Evolutionary conservation across 306 rosid genomes (phyloP).

Genomic region (Gleditsia sinensis): DNA sequence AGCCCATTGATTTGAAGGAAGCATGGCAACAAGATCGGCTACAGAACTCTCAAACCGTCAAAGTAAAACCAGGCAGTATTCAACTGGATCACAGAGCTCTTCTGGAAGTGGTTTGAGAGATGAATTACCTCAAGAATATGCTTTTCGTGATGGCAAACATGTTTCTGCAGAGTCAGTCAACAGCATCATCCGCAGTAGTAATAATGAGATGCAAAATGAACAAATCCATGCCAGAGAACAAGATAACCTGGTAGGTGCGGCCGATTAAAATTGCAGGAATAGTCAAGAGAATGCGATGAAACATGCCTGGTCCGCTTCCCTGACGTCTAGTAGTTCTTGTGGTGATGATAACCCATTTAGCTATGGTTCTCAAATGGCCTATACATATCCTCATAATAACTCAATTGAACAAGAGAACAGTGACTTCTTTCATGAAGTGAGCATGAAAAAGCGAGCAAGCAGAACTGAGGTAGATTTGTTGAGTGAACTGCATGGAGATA

Average conservation of each 20-base stretch:
- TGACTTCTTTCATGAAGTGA: too few relatives aligned
- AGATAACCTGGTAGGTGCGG: not conserved
- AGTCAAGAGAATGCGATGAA: not conserved
- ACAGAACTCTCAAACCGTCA: not conserved
- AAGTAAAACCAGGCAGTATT: not conserved
- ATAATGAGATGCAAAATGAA: not conserved
- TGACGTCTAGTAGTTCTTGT: not conserved
- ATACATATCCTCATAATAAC: too few relatives aligned
- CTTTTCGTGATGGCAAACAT: not conserved
- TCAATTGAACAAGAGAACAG: not conserved
- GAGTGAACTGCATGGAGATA: too few relatives aligned
- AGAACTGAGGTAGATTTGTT: too few relatives aligned
- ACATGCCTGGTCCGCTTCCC: not conserved
- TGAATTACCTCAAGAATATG: not conserved
- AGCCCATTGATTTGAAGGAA: conserved; percentile 92
- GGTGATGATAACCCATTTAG: not conserved
- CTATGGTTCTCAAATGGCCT: not conserved
- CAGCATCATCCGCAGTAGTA: too few relatives aligned
- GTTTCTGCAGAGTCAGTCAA: not conserved
- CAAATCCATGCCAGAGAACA: not conserved
- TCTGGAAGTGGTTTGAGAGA: conserved; percentile 17
- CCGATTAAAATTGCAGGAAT: not conserved
- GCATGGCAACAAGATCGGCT: conserved; percentile 7
- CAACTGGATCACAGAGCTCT: not conserved
- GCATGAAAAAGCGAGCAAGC: too few relatives aligned